A percentile compares a stretch with the other conserved stretches of the same genome.
Conservation (phyloP, 1,139 yeast genomes). For the Kluyveromyces sp. region DNA sequence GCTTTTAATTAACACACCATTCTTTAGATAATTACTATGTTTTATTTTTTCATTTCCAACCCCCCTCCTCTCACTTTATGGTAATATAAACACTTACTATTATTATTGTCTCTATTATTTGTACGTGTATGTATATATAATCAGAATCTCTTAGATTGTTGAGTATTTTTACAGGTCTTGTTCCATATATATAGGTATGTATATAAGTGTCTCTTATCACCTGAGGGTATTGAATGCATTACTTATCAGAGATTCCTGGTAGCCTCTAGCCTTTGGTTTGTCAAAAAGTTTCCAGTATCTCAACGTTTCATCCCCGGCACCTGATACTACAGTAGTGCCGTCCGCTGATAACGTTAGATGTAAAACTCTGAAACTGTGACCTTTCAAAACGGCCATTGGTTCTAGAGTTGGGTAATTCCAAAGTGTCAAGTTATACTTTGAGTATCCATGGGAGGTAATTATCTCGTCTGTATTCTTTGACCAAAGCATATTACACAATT, state of each 20-base stretch:
- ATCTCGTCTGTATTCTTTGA: conserved; percentile 84
- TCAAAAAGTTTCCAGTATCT: conserved; percentile 92
- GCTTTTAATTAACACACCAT: neutral
- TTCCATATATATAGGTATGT: neutral
- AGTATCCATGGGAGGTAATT: conserved; percentile 92
- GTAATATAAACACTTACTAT: no score
- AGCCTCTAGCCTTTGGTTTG: conserved; percentile 51
- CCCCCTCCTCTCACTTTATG: no score
- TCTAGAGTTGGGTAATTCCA: conserved; percentile 96
- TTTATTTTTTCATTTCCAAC: neutral
- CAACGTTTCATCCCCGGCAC: conserved; percentile 96
- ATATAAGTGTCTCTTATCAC: conserved; percentile 23
- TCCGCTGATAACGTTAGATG: conserved; percentile 92
- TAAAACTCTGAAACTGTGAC: conserved; percentile 88
- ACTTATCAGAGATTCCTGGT: conserved; percentile 53
- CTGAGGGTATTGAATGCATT: conserved; percentile 78
- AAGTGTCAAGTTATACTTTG: conserved; percentile 80
- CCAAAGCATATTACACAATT: conserved; percentile 93
- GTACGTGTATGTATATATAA: no score
- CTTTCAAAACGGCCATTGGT: conserved; percentile 87
- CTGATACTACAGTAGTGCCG: conserved; percentile 96
- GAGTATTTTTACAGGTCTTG: no score
- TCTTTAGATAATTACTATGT: neutral
- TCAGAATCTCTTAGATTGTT: no score
- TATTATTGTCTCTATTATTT: no score